Base-by-base conservation (phyloP, 176 grass and related monocot species). In the Luzula sylvatica region DNA sequence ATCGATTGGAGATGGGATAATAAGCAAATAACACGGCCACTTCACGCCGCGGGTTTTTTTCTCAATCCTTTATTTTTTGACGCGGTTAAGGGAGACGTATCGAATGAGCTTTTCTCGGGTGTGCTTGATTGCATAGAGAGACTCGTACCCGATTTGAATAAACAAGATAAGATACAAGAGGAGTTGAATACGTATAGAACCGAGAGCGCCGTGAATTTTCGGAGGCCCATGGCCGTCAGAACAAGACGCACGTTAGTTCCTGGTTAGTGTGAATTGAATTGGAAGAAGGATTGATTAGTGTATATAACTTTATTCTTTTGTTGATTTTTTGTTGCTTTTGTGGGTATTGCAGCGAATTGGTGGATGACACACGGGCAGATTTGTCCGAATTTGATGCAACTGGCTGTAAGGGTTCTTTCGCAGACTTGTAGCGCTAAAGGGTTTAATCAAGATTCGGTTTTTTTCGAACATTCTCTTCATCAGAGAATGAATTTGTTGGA, bases 141-240 rank as follows among this genome's bases (percentile, higher is more conserved):
- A 51, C 42, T 88, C 27, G 74, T 95, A 35, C 76, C 90, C 17
- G 90, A 95, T 56, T 58, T 67, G 46, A 85, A 88, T 65, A 76
- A 75, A 60, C 90, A 95, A 79, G 90, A 88, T 73, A 88, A 86
- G 63, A 76, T 95, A 57, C 90, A 88, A 59, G 77, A 78, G 75
- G 90, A 95, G 43, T 66, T 95, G 55, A 78, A 81, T 63, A 54
- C 73, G 40, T 95, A 95, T 56, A 79, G 85, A 71, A 82, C 53
- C 42, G 77, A 78, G 58, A 70, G 75, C 32, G 54, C 81, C 16
- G 80, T 58, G 48, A 85, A 95, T 75, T 95, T 95, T 50, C 76
- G 80, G 64, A 78, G 89, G 39, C 74, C 80, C 66, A 95, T 95
- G 84, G 89, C 83, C 75, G 42, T 85, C 45, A 66, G 89, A 82